Evolutionary conservation across 78 protist genomes (phyloP).

Genomic region (Dictyostelium capitatum): DNA sequence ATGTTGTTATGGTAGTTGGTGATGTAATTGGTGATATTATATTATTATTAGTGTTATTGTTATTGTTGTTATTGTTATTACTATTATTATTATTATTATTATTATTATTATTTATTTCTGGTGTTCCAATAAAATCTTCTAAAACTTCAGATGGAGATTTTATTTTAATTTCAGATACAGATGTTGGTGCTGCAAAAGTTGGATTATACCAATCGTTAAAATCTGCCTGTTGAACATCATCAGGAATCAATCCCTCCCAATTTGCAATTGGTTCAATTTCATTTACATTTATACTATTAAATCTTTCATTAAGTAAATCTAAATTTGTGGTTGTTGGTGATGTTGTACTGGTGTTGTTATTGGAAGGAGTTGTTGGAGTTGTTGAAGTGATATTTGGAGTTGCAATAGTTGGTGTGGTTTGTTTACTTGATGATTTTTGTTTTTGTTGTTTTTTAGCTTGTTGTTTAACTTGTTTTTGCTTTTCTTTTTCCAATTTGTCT

Average conservation of each 20-base stretch:
- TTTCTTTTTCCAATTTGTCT: background rate
- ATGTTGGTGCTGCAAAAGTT: conserved; percentile 13
- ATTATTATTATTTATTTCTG: background rate
- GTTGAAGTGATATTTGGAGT: conserved; percentile 30
- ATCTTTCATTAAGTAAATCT: conserved; percentile 7
- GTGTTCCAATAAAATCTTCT: background rate
- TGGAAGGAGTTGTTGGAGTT: background rate
- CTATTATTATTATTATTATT: too few species aligned
- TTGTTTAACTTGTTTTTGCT: conserved; percentile 5
- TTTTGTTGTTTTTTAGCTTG: conserved; percentile 27
- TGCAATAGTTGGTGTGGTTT: background rate
- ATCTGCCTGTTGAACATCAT: conserved; percentile 41
- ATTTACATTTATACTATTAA: conserved; percentile 10
- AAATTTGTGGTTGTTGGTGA: conserved; percentile 21
- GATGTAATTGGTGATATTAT: background rate
- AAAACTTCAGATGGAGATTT: background rate
- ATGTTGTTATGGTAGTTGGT: background rate
- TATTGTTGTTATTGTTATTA: background rate
- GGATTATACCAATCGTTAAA: conserved; percentile 46
- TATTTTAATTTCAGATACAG: background rate
- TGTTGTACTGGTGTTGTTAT: background rate
- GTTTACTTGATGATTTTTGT: conserved; percentile 6
- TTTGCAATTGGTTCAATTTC: conserved; percentile 64
- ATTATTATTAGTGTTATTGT: background rate
- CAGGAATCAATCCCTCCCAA: conserved; percentile 65